Conservation (phyloP, 345 rosid genomes). For the Eucalyptus polybractea region DNA sequence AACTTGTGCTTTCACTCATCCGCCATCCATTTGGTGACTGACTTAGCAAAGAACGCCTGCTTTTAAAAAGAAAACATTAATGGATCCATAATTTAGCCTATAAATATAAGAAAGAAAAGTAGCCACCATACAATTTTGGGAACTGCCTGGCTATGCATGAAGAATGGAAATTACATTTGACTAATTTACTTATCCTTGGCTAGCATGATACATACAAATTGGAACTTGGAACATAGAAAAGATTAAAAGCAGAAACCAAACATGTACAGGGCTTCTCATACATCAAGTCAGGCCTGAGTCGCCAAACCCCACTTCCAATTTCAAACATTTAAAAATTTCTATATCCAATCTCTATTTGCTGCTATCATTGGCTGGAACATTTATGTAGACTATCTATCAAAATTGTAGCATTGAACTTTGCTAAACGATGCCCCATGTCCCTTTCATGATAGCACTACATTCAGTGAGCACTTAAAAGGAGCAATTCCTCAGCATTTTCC, state of each 20-base stretch:
- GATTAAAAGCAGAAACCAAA: neutral
- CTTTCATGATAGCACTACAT: neutral
- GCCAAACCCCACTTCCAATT: neutral
- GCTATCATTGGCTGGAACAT: neutral
- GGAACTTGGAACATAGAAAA: neutral
- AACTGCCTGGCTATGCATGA: neutral
- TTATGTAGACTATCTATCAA: neutral
- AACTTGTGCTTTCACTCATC: constrained; percentile 14
- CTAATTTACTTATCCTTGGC: neutral
- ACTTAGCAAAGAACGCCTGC: constrained; percentile 87
- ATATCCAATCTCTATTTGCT: neutral
- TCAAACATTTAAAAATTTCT: neutral
- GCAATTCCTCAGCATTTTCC: neutral
- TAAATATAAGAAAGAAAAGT: neutral
- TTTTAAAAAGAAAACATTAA: neutral
- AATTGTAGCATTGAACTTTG: neutral
- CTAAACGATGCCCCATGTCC: neutral
- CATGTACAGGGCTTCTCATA: neutral
- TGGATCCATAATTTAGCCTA: neutral
- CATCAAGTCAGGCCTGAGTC: neutral
- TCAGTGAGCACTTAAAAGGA: neutral
- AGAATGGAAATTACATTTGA: neutral
- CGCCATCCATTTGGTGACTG: constrained; percentile 62
- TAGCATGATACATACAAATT: neutral
- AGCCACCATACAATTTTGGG: neutral